Conservation (phyloP, 768 basidiomycete genomes). For the Favolaschia claudopus region DNA sequence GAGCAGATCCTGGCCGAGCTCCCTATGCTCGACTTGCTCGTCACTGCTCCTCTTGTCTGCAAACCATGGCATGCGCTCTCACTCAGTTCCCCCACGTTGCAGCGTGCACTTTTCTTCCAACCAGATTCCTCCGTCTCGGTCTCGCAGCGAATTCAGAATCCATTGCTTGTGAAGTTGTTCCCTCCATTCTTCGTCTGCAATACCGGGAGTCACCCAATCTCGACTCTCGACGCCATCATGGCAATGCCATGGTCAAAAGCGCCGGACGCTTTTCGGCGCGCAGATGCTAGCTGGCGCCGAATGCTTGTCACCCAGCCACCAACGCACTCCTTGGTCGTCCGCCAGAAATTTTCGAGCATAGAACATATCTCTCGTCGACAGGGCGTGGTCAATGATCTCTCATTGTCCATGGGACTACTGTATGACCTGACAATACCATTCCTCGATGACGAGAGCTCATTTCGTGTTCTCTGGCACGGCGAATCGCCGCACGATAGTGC, state of each 20-base stretch:
- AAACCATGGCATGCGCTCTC: too few relatives aligned
- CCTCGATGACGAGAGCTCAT: neutral
- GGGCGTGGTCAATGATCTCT: neutral
- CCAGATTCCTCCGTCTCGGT: neutral
- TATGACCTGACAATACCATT: neutral
- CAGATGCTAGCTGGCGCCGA: neutral
- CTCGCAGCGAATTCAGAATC: neutral
- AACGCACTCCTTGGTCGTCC: neutral
- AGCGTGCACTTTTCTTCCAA: too few relatives aligned
- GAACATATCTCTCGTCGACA: neutral
- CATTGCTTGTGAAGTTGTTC: neutral
- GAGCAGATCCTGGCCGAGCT: too few relatives aligned
- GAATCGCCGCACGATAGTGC: too few relatives aligned
- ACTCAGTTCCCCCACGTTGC: too few relatives aligned
- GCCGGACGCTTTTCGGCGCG: neutral
- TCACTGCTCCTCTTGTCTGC: too few relatives aligned
- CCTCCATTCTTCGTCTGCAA: neutral
- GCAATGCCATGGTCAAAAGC: neutral
- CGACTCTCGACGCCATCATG: neutral
- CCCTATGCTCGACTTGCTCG: too few relatives aligned
- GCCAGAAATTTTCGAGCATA: too few relatives aligned
- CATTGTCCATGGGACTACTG: neutral
- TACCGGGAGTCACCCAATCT: too few relatives aligned
- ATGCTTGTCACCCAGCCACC: neutral
- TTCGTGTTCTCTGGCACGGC: neutral